These are phyloP conservation scores for Suhomyces atakaporum DNA, from an alignment of 1,139 yeast genomes.

Conservation along the genomic window DNA sequence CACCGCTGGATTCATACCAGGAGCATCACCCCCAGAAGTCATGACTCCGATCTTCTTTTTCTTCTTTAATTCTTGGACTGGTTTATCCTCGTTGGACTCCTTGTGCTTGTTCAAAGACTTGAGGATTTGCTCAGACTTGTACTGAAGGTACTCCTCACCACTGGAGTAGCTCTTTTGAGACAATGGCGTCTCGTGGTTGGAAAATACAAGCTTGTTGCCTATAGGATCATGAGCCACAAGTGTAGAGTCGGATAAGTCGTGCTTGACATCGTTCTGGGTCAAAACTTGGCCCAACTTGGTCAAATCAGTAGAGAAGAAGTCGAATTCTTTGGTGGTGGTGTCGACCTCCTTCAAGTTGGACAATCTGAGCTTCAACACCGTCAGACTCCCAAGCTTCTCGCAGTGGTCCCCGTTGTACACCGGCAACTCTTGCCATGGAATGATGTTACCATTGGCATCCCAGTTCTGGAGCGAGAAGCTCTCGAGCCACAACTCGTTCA, in stretches of 20 bases:
- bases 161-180: conserved; percentile 29
- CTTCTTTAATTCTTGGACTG: conserved; percentile 9
- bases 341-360: conserved; percentile 37
- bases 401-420: conserved; percentile 54
- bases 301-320: conserved; percentile 56
- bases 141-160: conserved; percentile 31
- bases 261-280: conserved; percentile 22
- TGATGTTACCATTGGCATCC: conserved; percentile 47
- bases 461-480: conserved; percentile 60
- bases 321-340: conserved; percentile 37
- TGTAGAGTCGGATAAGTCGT: conserved; percentile 21
- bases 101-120: conserved; percentile 16
- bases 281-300: conserved; percentile 38
- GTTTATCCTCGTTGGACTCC: conserved; percentile 5
- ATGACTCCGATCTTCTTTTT: conserved; percentile 70
- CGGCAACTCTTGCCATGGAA: conserved; percentile 60
- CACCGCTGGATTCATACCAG: conserved; percentile 84
- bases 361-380: conserved; percentile 59
- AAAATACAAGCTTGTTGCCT: conserved; percentile 54
- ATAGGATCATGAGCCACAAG: conserved; percentile 53
- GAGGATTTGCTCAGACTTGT: conserved; percentile 19
- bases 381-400: conserved; percentile 29
- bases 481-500: conserved; percentile 71
- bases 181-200: conserved; percentile 33
- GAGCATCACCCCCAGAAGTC: conserved; percentile 90